Percentiles rank a stretch among this genome's conserved stretches.
phyloP scores from a whole-genome alignment of 78 protist species.

The Kipferlia bialata region DNA sequence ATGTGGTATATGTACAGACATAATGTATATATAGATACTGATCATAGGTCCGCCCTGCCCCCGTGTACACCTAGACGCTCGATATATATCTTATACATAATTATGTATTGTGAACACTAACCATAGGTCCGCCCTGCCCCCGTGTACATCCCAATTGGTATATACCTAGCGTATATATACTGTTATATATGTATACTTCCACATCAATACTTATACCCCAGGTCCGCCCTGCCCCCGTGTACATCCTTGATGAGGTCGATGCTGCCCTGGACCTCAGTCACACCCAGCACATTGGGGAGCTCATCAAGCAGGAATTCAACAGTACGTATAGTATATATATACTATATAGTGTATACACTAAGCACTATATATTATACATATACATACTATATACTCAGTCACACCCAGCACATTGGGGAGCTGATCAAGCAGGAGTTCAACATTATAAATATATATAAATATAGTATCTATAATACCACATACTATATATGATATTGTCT shows the following conservation, averaged over 20 bases:
- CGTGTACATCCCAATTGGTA: conserved; percentile 90
- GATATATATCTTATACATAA: too few relatives aligned
- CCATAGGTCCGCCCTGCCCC: conserved; percentile 96
- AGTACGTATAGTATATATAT: too few relatives aligned
- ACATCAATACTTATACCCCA: too few relatives aligned
- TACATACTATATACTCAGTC: too few relatives aligned
- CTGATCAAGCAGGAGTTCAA: conserved; percentile 38
- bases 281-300: conserved; percentile 81
- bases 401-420: conserved; percentile 86
- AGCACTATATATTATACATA: background rate
- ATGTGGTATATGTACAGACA: background rate
- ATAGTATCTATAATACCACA: too few relatives aligned
- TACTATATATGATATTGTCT: background rate
- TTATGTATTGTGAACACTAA: too few relatives aligned
- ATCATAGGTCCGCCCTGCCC: conserved; percentile 93
- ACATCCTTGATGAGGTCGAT: conserved; percentile 98
- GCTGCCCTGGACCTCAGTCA: conserved; percentile 96
- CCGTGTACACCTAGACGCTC: conserved; percentile 93
- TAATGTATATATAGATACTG: too few relatives aligned
- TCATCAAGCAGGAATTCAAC: conserved; percentile 36
- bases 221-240: conserved; percentile 94
- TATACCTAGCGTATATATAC: too few relatives aligned
- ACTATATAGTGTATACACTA: too few relatives aligned
- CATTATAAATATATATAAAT: too few relatives aligned
- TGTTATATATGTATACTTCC: too few relatives aligned